Evolutionary conservation across 169 alveolate genomes (phyloP).

Genomic region (Plasmodium adleri): DNA sequence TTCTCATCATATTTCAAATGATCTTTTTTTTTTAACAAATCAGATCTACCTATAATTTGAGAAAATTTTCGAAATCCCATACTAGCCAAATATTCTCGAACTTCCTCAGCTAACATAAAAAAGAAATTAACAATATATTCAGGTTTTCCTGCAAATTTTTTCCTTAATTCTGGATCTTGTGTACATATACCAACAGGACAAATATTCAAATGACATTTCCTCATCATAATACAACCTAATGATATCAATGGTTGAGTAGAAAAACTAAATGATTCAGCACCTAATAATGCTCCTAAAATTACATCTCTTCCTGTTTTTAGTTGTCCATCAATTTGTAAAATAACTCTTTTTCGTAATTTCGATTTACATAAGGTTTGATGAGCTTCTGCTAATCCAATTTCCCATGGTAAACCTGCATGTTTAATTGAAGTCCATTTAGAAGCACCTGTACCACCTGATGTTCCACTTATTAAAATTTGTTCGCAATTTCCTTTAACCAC

Average conservation of each 20-base stretch:
- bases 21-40: slow-evolving; percentile 68
- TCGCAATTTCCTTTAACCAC: slow-evolving; percentile 88
- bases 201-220: slow-evolving; percentile 88
- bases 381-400: slow-evolving; percentile 88
- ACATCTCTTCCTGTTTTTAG: slow-evolving; percentile 86
- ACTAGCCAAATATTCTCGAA: slow-evolving; percentile 81
- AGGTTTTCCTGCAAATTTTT: slow-evolving; percentile 87
- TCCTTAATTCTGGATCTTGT: slow-evolving; percentile 86
- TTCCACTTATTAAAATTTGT: slow-evolving; percentile 84
- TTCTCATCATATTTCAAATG: slow-evolving; percentile 73
- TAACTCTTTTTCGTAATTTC: slow-evolving; percentile 82
- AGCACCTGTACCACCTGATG: slow-evolving; percentile 89
- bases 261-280: slow-evolving; percentile 87
- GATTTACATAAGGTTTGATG: slow-evolving; percentile 82
- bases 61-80: slow-evolving; percentile 81
- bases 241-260: slow-evolving; percentile 86
- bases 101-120: slow-evolving; percentile 85
- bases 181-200: slow-evolving; percentile 90
- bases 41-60: slow-evolving; percentile 77
- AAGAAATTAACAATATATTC: slow-evolving; percentile 86
- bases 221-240: slow-evolving; percentile 89
- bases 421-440: slow-evolving; percentile 87
- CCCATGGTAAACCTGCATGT: slow-evolving; percentile 89
- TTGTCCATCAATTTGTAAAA: slow-evolving; percentile 86
- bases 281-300: slow-evolving; percentile 84